Base-by-base conservation (phyloP, 1,139 yeast genomes). In the Chernovozyma aurita region DNA sequence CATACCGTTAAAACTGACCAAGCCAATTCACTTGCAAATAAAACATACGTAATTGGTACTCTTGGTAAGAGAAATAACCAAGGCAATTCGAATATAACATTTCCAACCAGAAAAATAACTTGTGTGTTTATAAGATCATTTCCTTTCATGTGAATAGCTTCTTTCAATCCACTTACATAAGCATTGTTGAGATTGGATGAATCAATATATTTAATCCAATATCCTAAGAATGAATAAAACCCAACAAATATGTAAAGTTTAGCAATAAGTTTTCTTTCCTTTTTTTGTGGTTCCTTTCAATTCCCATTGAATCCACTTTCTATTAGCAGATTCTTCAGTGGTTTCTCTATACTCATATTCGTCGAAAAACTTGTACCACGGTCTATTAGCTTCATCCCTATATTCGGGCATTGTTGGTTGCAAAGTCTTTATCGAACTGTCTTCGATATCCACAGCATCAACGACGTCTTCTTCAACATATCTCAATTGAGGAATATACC, bases 161-260 rank as follows among this genome's bases (percentile, higher is more conserved):
- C 77, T 43, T 73, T 63, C 70, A 82, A 66, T 9, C 82, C 80
- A 17, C 82, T 73, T 31, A 80, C 79, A 52, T 82, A 82, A 13
- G 87, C 87, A 50, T 77, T 78, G 36, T 76, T 73, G 36, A 77
- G 62, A 49, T 74, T 76, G 33, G 78, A 65, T 40, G 73, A 73
- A 53, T 82, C 88, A 34, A 83, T 61, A 40, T 78, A 78, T 50
- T 82, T 81, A 34, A 78, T 80, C 84, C 85, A 83, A 55, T 80
- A 81, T 15, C 80, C 76, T 60, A 78, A 58, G 46, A 80, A 64
- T 25, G 82, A 70, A 53, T 77, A 81, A 29, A 77, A 57, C 3
- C 83, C 73, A 42, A 83, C 62, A 32, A 80, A 49, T 9, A 80
- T 38, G 50, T 83, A 92, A 34, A 83, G 56, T 51, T 84, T 84